phyloP scores from a whole-genome alignment of 805 yeast genomes.

The Wickerhamiella brachini region DNA sequence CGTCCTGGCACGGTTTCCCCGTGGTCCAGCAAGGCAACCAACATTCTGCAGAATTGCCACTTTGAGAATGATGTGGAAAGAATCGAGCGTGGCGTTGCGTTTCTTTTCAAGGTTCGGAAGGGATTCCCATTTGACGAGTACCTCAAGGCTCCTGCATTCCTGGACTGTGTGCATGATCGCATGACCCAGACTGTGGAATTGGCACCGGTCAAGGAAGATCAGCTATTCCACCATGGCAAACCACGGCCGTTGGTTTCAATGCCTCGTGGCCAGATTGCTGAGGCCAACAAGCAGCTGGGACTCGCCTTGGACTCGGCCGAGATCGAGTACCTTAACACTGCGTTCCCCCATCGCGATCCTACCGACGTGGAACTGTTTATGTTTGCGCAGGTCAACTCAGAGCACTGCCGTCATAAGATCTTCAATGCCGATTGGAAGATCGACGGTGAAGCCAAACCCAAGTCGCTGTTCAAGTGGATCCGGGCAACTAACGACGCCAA shows the following conservation, averaged over 20 bases:
- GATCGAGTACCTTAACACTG: constrained; percentile 70
- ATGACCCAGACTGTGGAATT: constrained; percentile 66
- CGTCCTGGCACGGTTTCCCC: constrained; percentile 95
- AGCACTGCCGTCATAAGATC: constrained; percentile 97
- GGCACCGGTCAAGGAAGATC: constrained; percentile 45
- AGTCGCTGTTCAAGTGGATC: constrained; percentile 83
- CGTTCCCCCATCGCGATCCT: constrained; percentile 83
- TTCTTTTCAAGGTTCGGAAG: constrained; percentile 55
- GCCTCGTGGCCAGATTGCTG: constrained; percentile 43
- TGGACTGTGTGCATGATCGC: constrained; percentile 73
- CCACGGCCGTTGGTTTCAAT: constrained; percentile 69
- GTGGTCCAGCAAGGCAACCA: constrained; percentile 98
- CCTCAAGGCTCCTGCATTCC: constrained; percentile 39
- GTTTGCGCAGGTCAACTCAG: constrained; percentile 99
- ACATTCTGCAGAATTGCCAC: constrained; percentile 82
- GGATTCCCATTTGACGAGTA: constrained; percentile 54
- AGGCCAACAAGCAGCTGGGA: constrained; percentile 75
- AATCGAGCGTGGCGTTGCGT: constrained; percentile 80
- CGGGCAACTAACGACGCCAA: constrained; percentile 76
- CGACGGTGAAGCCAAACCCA: constrained; percentile 61
- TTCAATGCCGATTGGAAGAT: constrained; percentile 98
- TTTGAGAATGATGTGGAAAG: constrained; percentile 56
- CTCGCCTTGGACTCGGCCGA: constrained; percentile 92
- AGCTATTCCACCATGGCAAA: constrained; percentile 54
- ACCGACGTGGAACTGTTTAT: constrained; percentile 95